Base-by-base conservation (phyloP, 208 protist species). In the Phytomonas francai region DNA sequence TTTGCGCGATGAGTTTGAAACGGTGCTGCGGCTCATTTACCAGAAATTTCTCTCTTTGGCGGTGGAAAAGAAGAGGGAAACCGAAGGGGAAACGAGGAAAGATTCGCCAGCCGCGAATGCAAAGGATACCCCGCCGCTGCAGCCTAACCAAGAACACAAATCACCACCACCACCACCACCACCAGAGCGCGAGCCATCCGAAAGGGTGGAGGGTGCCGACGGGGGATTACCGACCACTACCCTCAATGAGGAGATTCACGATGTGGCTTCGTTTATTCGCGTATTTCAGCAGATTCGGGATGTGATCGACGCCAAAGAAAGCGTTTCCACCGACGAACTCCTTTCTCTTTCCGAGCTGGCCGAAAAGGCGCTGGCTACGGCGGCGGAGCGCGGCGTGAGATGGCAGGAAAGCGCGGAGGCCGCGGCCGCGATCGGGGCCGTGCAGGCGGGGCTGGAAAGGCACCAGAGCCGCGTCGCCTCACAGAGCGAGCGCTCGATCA, bases 341-440 rank as follows among this genome's bases (percentile, higher is more conserved):
- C 51, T 84, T 19, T 70, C 71, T n/a, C 32, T 76, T 57, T 83
- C 82, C 76, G 36, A 34, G n/a, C 36, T 70, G 5, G 68, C 69
- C 9, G 78, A 84, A 57, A 25, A 67, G n/a, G 67, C 71, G 14
- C 72, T 88, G 27, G 62, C 57, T 3, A 59, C 34, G 29, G 79
- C 78, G 7, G 82, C 79, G 57, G 34, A 72, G 62, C 0, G 61
- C 6, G 72, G 72, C 58, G 29, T 85, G 4, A n/a, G n/a, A 9
- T 85, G 76, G 83, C 73, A 71, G 12, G 19, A 25, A 5, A 61
- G 68, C 54, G 29, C 12, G 28, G 65, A 70, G 61, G 74, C 72
- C 8, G 74, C 77, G 9, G 34, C 31, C 12, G 36, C 78, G 9
- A 72, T 83, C 27, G 49, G 51, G 11, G 58, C 60, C n/a, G 65